These are phyloP conservation scores for Triglochin maritima DNA, from an alignment of 106 monocot genomes.

Conservation along the genomic window DNA sequence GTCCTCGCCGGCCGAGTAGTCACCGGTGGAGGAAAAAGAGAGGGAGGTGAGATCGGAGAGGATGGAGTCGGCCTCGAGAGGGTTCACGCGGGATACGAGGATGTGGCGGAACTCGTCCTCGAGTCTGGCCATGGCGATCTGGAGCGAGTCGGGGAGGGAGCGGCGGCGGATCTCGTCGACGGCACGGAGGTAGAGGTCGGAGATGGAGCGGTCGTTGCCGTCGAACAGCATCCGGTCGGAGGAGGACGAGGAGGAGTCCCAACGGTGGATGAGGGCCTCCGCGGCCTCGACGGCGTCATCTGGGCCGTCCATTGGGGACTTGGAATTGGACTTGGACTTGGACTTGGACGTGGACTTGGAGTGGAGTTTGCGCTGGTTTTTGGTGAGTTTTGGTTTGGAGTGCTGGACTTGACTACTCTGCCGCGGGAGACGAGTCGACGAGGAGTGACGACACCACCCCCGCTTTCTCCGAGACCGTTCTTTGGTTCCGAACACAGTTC, in stretches of 20 bases:
- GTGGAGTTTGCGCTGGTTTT: no score
- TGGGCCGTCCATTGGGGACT: slow-evolving; percentile 7
- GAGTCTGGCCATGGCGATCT: slow-evolving; percentile 77
- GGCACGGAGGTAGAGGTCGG: slow-evolving; percentile 37
- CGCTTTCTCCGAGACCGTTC: no score
- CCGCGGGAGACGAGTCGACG: not conserved
- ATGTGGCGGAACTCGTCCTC: slow-evolving; percentile 96
- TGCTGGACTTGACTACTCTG: not conserved
- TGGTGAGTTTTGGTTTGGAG: no score
- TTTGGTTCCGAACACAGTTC: no score
- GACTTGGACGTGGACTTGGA: no score
- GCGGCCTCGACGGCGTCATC: slow-evolving; percentile 8
- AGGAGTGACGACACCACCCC: no score
- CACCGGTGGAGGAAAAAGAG: slow-evolving; percentile 26
- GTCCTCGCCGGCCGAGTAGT: not conserved
- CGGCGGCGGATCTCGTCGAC: slow-evolving; percentile 40
- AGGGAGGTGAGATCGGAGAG: slow-evolving; percentile 45
- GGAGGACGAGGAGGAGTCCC: slow-evolving; percentile 19
- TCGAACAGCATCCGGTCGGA: slow-evolving; percentile 21
- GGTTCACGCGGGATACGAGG: slow-evolving; percentile 39
- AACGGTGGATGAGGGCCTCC: slow-evolving; percentile 24
- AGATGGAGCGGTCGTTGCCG: slow-evolving; percentile 24
- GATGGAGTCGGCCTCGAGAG: slow-evolving; percentile 49
- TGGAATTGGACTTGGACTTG: no score
- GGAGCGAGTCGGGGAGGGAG: slow-evolving; percentile 25